phyloP scores from a whole-genome alignment of 2,329 filamentous ascomycete genomes.

The Ploettnerulaceae sp. region DNA sequence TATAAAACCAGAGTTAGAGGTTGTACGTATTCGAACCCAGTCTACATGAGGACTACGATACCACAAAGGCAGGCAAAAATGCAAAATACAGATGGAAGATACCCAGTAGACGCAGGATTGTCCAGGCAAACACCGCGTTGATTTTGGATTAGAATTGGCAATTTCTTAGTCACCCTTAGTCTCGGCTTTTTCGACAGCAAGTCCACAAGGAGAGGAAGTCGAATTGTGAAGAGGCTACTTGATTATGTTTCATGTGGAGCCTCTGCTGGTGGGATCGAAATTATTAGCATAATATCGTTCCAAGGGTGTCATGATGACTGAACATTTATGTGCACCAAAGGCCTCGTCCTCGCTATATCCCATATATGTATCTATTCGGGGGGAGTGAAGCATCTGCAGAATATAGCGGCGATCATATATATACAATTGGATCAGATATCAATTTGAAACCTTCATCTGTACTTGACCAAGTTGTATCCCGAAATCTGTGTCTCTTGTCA shows the following conservation, averaged over 20 bases:
- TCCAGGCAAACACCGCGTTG: constrained; percentile 26
- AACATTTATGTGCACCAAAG: too few species aligned
- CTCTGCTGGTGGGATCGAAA: too few species aligned
- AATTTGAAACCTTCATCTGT: constrained; percentile 44
- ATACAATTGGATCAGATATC: constrained; percentile 41
- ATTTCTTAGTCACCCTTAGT: constrained; percentile 17
- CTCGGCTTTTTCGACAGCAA: constrained; percentile 18
- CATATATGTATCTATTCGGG: too few species aligned
- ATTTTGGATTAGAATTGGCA: constrained; percentile 26
- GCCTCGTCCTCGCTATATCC: too few species aligned
- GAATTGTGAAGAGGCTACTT: too few species aligned
- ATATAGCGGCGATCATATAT: too few species aligned
- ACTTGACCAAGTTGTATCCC: constrained; percentile 40
- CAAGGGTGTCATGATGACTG: too few species aligned
- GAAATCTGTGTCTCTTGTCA: constrained; percentile 40
- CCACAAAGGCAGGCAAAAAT: background rate
- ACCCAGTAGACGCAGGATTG: constrained; percentile 18
- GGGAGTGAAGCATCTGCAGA: too few species aligned
- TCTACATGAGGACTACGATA: constrained; percentile 6
- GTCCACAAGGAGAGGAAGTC: constrained; percentile 21
- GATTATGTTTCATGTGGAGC: too few species aligned
- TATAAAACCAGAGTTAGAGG: constrained; percentile 22
- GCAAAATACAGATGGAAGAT: constrained; percentile 4
- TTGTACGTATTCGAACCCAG: constrained; percentile 19
- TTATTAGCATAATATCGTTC: too few species aligned